phyloP scores from a whole-genome alignment of 768 basidiomycete species.

The Lactifluus hygrophoroides region DNA sequence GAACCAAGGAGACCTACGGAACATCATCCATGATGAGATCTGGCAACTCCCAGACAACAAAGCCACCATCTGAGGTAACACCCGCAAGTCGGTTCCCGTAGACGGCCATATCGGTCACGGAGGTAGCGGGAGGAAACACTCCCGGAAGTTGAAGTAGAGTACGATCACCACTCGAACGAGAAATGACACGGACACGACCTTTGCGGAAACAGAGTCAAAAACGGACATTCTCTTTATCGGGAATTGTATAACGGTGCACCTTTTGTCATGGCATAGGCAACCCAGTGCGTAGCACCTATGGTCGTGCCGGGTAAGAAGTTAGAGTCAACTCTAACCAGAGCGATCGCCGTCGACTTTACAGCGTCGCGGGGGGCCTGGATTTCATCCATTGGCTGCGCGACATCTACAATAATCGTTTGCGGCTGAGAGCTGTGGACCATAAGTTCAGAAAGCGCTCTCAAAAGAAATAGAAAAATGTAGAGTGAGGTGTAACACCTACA shows the following conservation, averaged over 20 bases:
- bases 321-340: constrained; percentile 78
- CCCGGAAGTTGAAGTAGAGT: constrained; percentile 69
- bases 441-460: background rate
- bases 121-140: constrained; percentile 51
- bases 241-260: constrained; percentile 31
- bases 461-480: background rate
- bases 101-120: constrained; percentile 81
- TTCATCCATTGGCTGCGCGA: constrained; percentile 61
- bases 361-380: constrained; percentile 67
- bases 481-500: constrained; percentile 32
- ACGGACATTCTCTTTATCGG: background rate
- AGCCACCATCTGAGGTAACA: constrained; percentile 81
- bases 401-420: constrained; percentile 69
- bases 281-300: constrained; percentile 87
- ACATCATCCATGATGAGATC: constrained; percentile 80
- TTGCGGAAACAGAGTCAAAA: background rate
- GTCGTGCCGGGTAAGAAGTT: constrained; percentile 80
- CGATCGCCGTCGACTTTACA: constrained; percentile 86
- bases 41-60: constrained; percentile 83
- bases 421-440: constrained; percentile 41
- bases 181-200: constrained; percentile 84
- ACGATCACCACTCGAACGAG: constrained; percentile 79
- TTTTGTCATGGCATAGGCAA: constrained; percentile 87
- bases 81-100: constrained; percentile 76
- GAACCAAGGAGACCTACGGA: constrained; percentile 44